These are phyloP conservation scores for Kalaharituber pfeilii DNA, from an alignment of 2,329 filamentous ascomycete species.

Conservation along the genomic window DNA sequence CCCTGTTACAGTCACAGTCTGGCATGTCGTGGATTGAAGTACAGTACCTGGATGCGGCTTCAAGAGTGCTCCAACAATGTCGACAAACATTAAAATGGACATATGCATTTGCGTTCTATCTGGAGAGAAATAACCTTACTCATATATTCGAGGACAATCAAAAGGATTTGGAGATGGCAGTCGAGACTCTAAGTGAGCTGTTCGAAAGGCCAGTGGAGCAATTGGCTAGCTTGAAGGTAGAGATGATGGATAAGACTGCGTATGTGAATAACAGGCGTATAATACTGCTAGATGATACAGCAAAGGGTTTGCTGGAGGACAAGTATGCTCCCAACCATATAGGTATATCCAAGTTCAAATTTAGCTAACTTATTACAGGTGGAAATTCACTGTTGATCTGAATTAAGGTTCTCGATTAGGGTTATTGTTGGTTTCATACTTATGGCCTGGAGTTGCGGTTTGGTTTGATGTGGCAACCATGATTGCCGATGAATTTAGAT, in stretches of 20 bases:
- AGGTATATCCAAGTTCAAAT: no score
- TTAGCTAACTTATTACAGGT: constrained; percentile 9
- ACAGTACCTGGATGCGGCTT: constrained; percentile 85
- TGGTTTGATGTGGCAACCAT: neutral
- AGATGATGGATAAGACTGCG: constrained; percentile 95
- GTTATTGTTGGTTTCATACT: neutral
- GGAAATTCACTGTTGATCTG: constrained; percentile 18
- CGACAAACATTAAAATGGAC: constrained; percentile 99
- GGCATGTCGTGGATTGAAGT: constrained; percentile 99
- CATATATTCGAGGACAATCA: constrained; percentile 99
- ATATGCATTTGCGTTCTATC: constrained; percentile 94
- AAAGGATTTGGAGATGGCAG: constrained; percentile 91
- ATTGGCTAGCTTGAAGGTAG: constrained; percentile 71
- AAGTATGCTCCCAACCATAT: no score
- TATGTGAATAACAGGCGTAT: constrained; percentile 89
- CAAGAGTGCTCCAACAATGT: constrained; percentile 83
- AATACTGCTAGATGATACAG: constrained; percentile 80
- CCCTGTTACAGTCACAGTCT: constrained; percentile 77
- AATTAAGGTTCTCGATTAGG: neutral
- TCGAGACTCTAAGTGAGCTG: constrained; percentile 95
- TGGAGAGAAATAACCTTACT: constrained; percentile 87
- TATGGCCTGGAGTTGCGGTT: neutral
- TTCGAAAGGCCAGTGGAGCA: constrained; percentile 93
- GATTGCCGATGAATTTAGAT: neutral
- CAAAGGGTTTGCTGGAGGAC: constrained; percentile 80